Base-by-base conservation (phyloP, 805 yeast genomes). In the Alloascoidea africana region DNA sequence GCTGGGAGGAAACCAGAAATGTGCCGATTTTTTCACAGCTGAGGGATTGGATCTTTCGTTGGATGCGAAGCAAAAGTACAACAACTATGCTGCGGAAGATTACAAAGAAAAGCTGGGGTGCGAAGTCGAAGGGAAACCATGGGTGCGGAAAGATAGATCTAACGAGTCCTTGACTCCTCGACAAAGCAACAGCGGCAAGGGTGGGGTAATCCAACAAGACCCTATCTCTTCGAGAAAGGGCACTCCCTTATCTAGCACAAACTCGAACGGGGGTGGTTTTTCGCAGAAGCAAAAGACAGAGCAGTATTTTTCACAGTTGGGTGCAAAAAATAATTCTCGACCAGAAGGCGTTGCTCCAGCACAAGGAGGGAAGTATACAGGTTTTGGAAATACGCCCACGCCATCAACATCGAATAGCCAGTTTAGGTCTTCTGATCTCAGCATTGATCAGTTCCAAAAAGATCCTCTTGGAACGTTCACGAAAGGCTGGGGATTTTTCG, bases 401-500 rank as follows among this genome's bases (percentile, higher is more conserved):
- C 73, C 78, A 18, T 42, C 46, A 46, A 44, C 32, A 50, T 57
- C 38, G 64, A 58, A 36, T 70, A 73, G 1, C 60, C 76, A 5
- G 56, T 23, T 23, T n/a, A 23, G 30, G n/a, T 72, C 27, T 52
- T 35, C 78, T 5, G 66, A 68, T 1, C 66, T 84, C 48, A 73
- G 80, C 4, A 48, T 81, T 5, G 83, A 80, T 44, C 74, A 74
- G 39, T 61, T 82, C 37, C 93, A 80, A 55, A 59, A 55, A 32
- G 97, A 91, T 54, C 97, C 98, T 4, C 47, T 87, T 38, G 94
- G 94, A n/a, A 80, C 96, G 1, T 66, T 91, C 38, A 57, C 83
- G 32, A 84, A 77, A 58, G 97, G 98, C 16, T 91, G 97, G 96
- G 87, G 94, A 17, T 60, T 91, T 44, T 85, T 91, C 51, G 77